These are phyloP conservation scores for Erodium maritimum DNA, from an alignment of 345 rosid genomes.

Conservation along the genomic window DNA sequence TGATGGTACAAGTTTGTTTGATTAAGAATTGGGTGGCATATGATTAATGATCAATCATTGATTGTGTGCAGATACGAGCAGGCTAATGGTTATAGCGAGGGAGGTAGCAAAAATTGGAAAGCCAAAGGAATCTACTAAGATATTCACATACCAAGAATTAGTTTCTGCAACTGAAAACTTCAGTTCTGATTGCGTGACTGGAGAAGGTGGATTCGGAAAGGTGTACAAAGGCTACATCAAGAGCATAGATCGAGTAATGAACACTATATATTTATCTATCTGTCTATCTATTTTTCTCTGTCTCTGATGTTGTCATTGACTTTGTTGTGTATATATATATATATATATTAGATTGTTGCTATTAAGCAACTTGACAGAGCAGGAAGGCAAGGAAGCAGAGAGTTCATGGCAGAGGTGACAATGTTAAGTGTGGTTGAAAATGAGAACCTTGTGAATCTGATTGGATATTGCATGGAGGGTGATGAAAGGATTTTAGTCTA, in stretches of 20 bases:
- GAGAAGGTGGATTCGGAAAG: conserved; percentile 75
- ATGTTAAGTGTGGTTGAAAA: conserved; percentile 36
- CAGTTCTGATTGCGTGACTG: conserved; percentile 53
- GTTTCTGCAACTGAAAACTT: conserved; percentile 73
- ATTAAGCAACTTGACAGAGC: conserved; percentile 60
- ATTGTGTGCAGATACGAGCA: too few relatives aligned
- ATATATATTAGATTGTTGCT: conserved; percentile 40
- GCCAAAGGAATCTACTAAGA: too few relatives aligned
- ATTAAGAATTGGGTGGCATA: too few relatives aligned
- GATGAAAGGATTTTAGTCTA: conserved; percentile 62
- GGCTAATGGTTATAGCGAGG: too few relatives aligned
- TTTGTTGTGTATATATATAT: too few relatives aligned
- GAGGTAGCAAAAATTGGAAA: too few relatives aligned
- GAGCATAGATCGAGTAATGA: conserved; percentile 41
- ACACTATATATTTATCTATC: background rate
- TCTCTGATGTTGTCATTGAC: background rate
- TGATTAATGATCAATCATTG: too few relatives aligned
- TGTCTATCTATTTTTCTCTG: background rate
- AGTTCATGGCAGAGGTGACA: conserved; percentile 44
- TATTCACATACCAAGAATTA: conserved; percentile 50
- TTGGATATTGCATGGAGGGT: conserved; percentile 67
- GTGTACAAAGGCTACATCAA: conserved; percentile 65
- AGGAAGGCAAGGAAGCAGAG: conserved; percentile 36
- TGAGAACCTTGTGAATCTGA: conserved; percentile 40
- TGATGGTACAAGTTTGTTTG: too few relatives aligned